Conservation (phyloP, 306 rosid species). For the Canavalia gladiata region DNA sequence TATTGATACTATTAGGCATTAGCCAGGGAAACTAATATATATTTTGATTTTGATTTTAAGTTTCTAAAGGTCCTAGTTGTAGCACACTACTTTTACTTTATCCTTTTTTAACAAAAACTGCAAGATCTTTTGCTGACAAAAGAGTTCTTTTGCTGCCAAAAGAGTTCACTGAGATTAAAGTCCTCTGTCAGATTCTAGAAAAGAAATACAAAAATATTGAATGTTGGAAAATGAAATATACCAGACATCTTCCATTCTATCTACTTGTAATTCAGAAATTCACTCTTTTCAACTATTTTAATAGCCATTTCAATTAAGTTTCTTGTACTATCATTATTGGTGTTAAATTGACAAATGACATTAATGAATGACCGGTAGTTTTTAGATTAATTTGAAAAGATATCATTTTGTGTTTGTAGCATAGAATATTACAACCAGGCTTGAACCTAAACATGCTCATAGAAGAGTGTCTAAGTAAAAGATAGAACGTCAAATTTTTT, state of each 20-base stretch:
- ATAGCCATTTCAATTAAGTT: not conserved
- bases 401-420: not conserved
- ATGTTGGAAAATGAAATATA: not conserved
- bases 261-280: not conserved
- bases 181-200: not conserved
- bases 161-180: not conserved
- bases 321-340: not conserved
- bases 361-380: too few relatives aligned
- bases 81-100: conserved; percentile 25
- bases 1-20: not conserved
- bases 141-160: conserved; percentile 1
- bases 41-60: not conserved
- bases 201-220: conserved; percentile 9
- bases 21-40: not conserved
- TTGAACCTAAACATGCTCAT: conserved; percentile 17
- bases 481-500: not conserved
- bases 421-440: not conserved
- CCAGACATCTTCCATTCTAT: conserved; percentile 1
- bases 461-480: not conserved
- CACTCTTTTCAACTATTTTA: not conserved
- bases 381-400: not conserved
- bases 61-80: not conserved
- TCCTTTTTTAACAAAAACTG: not conserved
- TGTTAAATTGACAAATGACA: not conserved
- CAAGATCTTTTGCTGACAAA: conserved; percentile 4